phyloP scores from a whole-genome alignment of 768 basidiomycete species.

The Boletales sp. region DNA sequence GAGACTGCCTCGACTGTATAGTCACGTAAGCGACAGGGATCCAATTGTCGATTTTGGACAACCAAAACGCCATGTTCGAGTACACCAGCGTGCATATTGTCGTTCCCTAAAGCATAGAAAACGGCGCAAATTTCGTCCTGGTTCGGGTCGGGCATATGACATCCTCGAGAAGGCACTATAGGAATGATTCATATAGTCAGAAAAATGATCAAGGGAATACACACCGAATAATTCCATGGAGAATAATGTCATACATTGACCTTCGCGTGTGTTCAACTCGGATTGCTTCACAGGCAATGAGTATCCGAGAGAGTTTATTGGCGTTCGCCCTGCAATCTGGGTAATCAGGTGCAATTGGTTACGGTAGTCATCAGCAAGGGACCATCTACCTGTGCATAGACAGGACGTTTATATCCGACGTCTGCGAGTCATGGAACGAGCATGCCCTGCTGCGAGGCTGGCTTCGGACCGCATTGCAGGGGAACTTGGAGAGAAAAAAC shows the following conservation, averaged over 20 bases:
- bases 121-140: constrained; percentile 54
- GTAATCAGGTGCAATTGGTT: not conserved
- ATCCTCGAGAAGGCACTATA: constrained; percentile 56
- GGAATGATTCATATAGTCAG: not conserved
- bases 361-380: not conserved
- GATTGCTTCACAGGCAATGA: constrained; percentile 46
- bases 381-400: constrained; percentile 40
- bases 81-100: constrained; percentile 26
- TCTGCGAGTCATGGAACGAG: not conserved
- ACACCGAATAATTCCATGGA: constrained; percentile 84
- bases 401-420: too few relatives aligned
- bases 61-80: constrained; percentile 52
- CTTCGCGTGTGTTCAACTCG: constrained; percentile 47
- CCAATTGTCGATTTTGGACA: constrained; percentile 39
- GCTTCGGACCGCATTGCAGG: too few relatives aligned
- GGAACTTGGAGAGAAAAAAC: too few relatives aligned
- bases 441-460: not conserved
- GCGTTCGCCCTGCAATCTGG: constrained; percentile 75
- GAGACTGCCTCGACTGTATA: constrained; percentile 50
- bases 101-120: constrained; percentile 68
- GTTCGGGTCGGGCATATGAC: constrained; percentile 62
- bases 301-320: constrained; percentile 65
- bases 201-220: constrained; percentile 19
- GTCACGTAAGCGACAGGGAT: constrained; percentile 41
- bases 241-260: constrained; percentile 73